Evolutionary conservation across 1,284 basidiomycete species (phyloP).

Genomic region (Naganishia albida): DNA sequence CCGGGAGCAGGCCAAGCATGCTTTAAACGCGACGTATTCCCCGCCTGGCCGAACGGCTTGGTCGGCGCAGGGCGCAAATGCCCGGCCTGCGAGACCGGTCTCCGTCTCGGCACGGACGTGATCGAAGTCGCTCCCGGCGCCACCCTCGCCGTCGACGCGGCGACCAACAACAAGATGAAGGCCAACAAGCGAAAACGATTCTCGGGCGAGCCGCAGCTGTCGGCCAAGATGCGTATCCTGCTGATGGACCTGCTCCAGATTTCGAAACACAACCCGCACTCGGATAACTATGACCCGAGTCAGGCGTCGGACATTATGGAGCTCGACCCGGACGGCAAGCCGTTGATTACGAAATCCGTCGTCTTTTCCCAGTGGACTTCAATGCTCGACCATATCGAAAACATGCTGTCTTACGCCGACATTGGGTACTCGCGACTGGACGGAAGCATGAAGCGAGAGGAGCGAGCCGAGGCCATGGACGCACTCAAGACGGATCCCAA

Average conservation of each 20-base stretch:
- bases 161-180: slow-evolving; percentile 62
- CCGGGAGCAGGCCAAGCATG: slow-evolving; percentile 60
- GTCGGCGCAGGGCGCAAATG: slow-evolving; percentile 66
- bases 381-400: slow-evolving; percentile 92
- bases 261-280: slow-evolving; percentile 76
- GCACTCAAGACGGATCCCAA: slow-evolving; percentile 78
- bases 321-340: slow-evolving; percentile 62
- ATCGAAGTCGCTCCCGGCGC: slow-evolving; percentile 69
- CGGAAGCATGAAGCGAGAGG: slow-evolving; percentile 94
- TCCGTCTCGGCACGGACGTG: slow-evolving; percentile 65
- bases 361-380: slow-evolving; percentile 97
- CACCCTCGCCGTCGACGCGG: slow-evolving; percentile 52
- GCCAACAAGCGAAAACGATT: slow-evolving; percentile 68
- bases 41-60: slow-evolving; percentile 73
- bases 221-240: slow-evolving; percentile 81
- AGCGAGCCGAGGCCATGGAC: slow-evolving; percentile 85
- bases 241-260: slow-evolving; percentile 72
- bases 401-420: slow-evolving; percentile 74
- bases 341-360: slow-evolving; percentile 69
- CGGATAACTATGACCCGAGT: slow-evolving; percentile 72
- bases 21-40: slow-evolving; percentile 72
- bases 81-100: slow-evolving; percentile 68
- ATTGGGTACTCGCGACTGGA: slow-evolving; percentile 89
- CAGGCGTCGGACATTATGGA: slow-evolving; percentile 72
- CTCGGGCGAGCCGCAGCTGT: slow-evolving; percentile 70